phyloP scores from a whole-genome alignment of 176 grass and related monocot species.

The Oryza rufipogon region DNA sequence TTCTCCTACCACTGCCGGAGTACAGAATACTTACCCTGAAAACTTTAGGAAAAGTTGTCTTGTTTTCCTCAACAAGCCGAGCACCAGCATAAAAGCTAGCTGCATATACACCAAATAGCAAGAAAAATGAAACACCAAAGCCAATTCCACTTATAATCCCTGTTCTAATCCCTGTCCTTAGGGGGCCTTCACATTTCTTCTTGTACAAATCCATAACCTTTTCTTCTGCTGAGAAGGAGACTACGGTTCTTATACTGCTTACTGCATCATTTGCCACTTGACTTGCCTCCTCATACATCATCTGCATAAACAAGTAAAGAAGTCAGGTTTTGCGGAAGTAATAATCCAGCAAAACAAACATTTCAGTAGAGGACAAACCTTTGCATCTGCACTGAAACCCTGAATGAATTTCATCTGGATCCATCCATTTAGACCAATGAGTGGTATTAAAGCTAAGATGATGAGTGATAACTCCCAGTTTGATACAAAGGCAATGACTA shows the following conservation, averaged over 20 bases:
- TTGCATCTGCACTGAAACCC: slow-evolving; percentile 91
- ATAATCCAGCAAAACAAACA: slow-evolving; percentile 8
- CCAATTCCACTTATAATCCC: slow-evolving; percentile 87
- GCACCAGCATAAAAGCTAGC: slow-evolving; percentile 97
- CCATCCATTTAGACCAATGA: slow-evolving; percentile 88
- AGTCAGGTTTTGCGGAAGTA: slow-evolving; percentile 31
- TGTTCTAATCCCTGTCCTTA: slow-evolving; percentile 75
- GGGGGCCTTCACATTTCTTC: slow-evolving; percentile 82
- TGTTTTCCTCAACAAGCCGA: slow-evolving; percentile 71
- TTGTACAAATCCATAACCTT: slow-evolving; percentile 93
- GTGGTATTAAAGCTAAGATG: slow-evolving; percentile 84
- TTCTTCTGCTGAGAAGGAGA: slow-evolving; percentile 83
- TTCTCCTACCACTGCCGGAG: neutral
- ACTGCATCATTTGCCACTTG: slow-evolving; percentile 95
- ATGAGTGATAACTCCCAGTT: slow-evolving; percentile 87
- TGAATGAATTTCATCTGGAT: slow-evolving; percentile 89
- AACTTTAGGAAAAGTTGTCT: slow-evolving; percentile 92
- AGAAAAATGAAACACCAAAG: slow-evolving; percentile 94
- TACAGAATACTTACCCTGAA: slow-evolving; percentile 62
- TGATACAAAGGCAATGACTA: slow-evolving; percentile 80
- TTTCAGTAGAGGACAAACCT: slow-evolving; percentile 52
- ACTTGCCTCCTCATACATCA: slow-evolving; percentile 95
- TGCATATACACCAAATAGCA: slow-evolving; percentile 89
- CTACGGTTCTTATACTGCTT: slow-evolving; percentile 85
- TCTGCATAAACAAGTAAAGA: slow-evolving; percentile 49